Conservation (phyloP, 2,329 filamentous ascomycete species). For the Paraphoma chrysanthemicola region DNA sequence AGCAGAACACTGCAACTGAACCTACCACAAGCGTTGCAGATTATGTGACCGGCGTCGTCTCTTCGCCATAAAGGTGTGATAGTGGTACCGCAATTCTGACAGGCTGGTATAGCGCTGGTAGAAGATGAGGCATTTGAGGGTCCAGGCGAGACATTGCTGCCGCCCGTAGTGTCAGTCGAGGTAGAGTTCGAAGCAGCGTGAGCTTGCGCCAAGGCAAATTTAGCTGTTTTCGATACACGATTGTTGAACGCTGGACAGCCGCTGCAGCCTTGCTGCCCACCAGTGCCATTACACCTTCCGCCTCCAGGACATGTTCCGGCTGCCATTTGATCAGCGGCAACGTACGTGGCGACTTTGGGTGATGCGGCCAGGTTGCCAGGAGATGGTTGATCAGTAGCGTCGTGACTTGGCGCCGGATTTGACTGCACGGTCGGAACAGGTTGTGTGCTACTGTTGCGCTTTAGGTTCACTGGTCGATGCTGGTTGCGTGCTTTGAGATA, state of each 20-base stretch:
- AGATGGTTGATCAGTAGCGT: conserved; percentile 49
- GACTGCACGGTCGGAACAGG: conserved; percentile 40
- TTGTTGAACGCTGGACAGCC: conserved; percentile 99
- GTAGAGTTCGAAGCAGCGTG: conserved; percentile 33
- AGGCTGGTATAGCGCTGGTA: conserved; percentile 77
- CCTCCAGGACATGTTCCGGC: conserved; percentile 94
- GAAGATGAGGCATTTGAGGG: conserved; percentile 23
- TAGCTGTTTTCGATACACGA: conserved; percentile 84
- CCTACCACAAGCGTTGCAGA: conserved; percentile 97
- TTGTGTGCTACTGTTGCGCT: conserved; percentile 67
- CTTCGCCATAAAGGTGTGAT: conserved; percentile 95
- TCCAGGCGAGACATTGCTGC: conserved; percentile 19
- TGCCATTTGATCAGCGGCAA: conserved; percentile 75
- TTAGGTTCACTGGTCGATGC: conserved; percentile 86
- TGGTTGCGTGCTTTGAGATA: conserved; percentile 95
- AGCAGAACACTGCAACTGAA: conserved; percentile 23
- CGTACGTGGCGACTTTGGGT: conserved; percentile 69
- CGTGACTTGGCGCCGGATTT: conserved; percentile 49
- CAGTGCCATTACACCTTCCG: conserved; percentile 94
- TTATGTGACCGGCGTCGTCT: conserved; percentile 93
- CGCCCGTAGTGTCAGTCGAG: conserved; percentile 18
- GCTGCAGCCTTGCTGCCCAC: conserved; percentile 91
- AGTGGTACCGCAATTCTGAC: conserved; percentile 95
- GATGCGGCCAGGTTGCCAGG: conserved; percentile 48
- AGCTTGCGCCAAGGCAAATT: conserved; percentile 64